A percentile compares a stretch with the other conserved stretches of the same genome.
Conservation (phyloP, 257 asterid species). For the Solanum paucissectum region DNA sequence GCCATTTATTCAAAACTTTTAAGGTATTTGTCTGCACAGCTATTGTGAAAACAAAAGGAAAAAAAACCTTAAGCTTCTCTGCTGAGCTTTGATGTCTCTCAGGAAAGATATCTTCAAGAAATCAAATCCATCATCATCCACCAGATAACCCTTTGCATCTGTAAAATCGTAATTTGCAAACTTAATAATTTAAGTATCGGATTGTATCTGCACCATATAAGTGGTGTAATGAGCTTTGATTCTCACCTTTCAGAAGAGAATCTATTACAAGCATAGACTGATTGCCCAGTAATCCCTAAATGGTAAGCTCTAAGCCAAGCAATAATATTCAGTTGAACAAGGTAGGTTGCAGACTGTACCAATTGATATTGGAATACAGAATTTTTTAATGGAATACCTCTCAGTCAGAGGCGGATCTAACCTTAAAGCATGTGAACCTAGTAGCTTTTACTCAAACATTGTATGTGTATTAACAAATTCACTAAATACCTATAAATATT, state of each 20-base stretch:
- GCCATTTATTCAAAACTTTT: slow-evolving; percentile 1
- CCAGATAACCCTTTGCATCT: slow-evolving; percentile 94
- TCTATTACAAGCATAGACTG: neutral
- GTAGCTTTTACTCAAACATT: neutral
- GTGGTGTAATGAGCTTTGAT: neutral
- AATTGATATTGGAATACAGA: neutral
- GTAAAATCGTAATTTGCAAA: slow-evolving; percentile 15
- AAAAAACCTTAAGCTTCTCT: slow-evolving; percentile 80
- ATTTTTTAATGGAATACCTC: neutral
- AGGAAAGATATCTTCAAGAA: slow-evolving; percentile 81
- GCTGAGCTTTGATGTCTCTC: slow-evolving; percentile 78
- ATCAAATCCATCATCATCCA: slow-evolving; percentile 97
- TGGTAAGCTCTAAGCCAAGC: neutral
- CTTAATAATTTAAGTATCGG: neutral
- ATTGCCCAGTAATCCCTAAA: neutral
- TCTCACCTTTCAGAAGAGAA: neutral
- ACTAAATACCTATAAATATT: neutral
- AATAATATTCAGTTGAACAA: neutral
- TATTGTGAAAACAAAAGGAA: neutral
- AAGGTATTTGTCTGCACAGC: neutral
- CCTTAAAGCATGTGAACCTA: neutral
- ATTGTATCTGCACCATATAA: neutral
- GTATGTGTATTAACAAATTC: neutral
- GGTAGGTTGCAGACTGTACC: neutral
- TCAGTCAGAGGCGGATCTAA: neutral